Percentiles rank a stretch among this genome's conserved stretches.
phyloP scores from a whole-genome alignment of 2,329 filamentous ascomycete genomes.

The Myriangium duriaei region DNA sequence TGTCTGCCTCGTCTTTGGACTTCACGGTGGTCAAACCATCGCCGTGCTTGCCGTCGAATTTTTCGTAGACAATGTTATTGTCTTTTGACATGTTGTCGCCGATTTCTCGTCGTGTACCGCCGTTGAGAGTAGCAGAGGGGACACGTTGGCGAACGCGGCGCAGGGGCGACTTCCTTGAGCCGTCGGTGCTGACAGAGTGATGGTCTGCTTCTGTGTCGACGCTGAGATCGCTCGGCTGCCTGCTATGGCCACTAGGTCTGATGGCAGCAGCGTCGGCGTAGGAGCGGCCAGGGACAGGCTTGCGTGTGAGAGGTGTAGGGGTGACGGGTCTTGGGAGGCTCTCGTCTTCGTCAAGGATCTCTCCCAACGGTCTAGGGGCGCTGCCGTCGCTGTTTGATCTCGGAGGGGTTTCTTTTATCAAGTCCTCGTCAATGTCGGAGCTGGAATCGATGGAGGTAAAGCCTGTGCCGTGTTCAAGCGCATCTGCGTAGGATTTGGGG shows the following conservation, averaged over 20 bases:
- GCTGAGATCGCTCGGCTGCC: slow-evolving; percentile 4
- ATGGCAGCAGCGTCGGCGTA: slow-evolving; percentile 23
- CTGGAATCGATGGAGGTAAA: slow-evolving; percentile 13
- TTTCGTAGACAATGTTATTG: slow-evolving; percentile 29
- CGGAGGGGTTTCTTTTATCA: slow-evolving; percentile 25
- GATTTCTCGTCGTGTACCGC: slow-evolving; percentile 5
- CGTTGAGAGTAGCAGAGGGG: slow-evolving; percentile 4
- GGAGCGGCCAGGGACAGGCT: slow-evolving; percentile 20
- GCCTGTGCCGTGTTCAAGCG: slow-evolving; percentile 18
- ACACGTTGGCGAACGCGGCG: slow-evolving; percentile 4
- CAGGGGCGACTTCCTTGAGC: slow-evolving; percentile 4
- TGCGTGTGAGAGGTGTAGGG: slow-evolving; percentile 4
- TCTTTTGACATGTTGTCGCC: slow-evolving; percentile 1
- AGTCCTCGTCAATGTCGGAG: slow-evolving; percentile 15
- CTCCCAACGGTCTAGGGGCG: slow-evolving; percentile 20
- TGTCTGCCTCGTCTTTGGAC: slow-evolving; percentile 26
- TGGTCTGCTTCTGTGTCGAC: slow-evolving; percentile 8
- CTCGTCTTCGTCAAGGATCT: slow-evolving; percentile 24
- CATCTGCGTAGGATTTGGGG: slow-evolving; percentile 33
- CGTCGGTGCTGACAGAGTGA: slow-evolving; percentile 7
- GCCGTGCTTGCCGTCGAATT: slow-evolving; percentile 32
- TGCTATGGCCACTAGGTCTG: slow-evolving; percentile 7
- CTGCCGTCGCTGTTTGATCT: slow-evolving; percentile 18
- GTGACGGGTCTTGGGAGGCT: slow-evolving; percentile 14
- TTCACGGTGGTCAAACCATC: slow-evolving; percentile 34